Conservation (phyloP, 2,329 filamentous ascomycete genomes). For the Cyphellophora attinorum region DNA sequence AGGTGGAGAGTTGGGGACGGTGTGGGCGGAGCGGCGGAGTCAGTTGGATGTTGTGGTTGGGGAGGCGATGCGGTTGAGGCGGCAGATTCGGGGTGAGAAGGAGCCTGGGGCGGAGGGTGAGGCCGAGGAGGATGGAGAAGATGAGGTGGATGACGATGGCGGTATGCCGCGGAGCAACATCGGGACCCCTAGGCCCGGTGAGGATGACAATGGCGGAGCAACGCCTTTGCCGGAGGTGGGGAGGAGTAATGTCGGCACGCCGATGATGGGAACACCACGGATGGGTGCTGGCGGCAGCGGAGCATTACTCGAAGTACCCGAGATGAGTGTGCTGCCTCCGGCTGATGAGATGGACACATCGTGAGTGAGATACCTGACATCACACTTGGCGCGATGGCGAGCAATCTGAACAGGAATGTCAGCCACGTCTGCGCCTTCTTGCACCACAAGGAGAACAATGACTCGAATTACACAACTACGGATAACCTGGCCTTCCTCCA, state of each 20-base stretch:
- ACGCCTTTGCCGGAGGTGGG: constrained; percentile 20
- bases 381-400: no score
- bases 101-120: constrained; percentile 64
- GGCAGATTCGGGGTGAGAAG: constrained; percentile 87
- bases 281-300: no score
- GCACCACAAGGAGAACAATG: no score
- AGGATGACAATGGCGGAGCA: constrained; percentile 26
- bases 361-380: no score
- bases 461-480: no score
- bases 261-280: no score
- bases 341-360: neutral
- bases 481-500: no score
- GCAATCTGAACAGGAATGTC: no score
- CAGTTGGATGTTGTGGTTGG: constrained; percentile 85
- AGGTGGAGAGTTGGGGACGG: constrained; percentile 68
- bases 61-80: constrained; percentile 76
- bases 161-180: constrained; percentile 35
- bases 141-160: constrained; percentile 27
- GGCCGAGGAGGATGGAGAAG: constrained; percentile 56
- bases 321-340: no score
- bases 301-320: no score
- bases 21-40: constrained; percentile 74
- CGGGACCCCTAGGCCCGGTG: constrained; percentile 41
- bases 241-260: no score
- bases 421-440: no score